Evolutionary conservation across 371 early-diverging fungal genomes (phyloP).

Genomic region (Saksenaea vasiformis): DNA sequence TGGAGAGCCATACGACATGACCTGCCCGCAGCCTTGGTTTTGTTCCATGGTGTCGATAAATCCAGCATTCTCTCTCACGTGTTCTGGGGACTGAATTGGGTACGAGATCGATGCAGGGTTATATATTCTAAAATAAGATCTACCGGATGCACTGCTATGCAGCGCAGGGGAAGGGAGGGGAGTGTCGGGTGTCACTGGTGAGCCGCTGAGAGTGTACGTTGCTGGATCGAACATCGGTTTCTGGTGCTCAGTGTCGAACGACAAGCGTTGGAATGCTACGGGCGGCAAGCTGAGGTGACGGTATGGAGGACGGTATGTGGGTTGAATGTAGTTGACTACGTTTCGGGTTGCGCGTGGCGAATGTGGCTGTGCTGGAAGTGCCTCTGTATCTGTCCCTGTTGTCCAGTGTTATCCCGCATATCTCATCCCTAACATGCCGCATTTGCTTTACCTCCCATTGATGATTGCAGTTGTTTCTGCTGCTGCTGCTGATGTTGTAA

Average conservation of each 20-base stretch:
- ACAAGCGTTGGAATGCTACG: neutral
- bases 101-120: slow-evolving; percentile 6
- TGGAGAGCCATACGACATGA: neutral
- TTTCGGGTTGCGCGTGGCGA: neutral
- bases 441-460: neutral
- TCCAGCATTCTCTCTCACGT: neutral
- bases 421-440: neutral
- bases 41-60: neutral
- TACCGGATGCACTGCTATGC: slow-evolving; percentile 1
- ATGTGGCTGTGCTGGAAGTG: neutral
- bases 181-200: neutral
- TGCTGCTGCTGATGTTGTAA: neutral
- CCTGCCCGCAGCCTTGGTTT: neutral
- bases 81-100: neutral
- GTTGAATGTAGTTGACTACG: neutral
- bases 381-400: slow-evolving; percentile 2
- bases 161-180: slow-evolving; percentile 6
- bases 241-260: neutral
- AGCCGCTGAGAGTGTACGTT: neutral
- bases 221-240: neutral
- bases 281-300: neutral
- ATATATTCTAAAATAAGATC: slow-evolving; percentile 4
- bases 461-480: neutral
- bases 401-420: neutral
- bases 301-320: neutral